Base-by-base conservation (phyloP, 139 green algal species). In the Haematococcus lacustris region DNA sequence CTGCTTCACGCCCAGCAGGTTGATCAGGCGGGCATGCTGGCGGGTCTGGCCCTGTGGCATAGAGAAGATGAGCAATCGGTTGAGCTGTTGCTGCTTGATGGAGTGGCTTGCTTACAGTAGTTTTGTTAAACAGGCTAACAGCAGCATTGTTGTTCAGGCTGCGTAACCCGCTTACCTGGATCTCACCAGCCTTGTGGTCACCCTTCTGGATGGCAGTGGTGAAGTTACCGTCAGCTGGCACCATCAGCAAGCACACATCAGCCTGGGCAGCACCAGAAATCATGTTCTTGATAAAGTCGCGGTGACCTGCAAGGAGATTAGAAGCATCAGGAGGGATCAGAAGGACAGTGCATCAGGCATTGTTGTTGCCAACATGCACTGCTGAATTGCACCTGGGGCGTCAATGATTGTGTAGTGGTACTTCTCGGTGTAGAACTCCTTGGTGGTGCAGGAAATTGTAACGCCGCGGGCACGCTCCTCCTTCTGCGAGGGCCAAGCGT, bases 211-310 rank as follows among this genome's bases (percentile, higher is more conserved):
- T 98, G 78, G 90, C 93, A 73, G 92, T 95, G 86, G 92, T 96
- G 85, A 98, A 98, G 91, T 96, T 96, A 90, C 93, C 89, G 73
- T 97, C 70, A 77, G 88, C 86, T 83, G 89, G 82, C 77, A 89
- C 86, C 81, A 96, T 94, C 40, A 96, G 89, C 78, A 97, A 73
- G 88, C 91, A 88, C 84, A 95, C 88, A 78, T 95, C 90, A 68
- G 93, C 93, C 92, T 98, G 93, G 74, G 87, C 87, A 76, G 93
- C 91, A 74, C 94, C 95, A 69, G 95, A 97, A 86, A 99, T 99
- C 95, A 99, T 99, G 91, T 99, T 99, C 94, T 99, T 99, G 86
- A 98, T 98, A 89, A 99, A 99, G 84, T 99, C 95, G 59, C 95
- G 81, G 85, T 98, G 94, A 76, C 94, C 91, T 90, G 80, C 0